Percentiles rank a stretch among this genome's conserved stretches.
These are phyloP conservation scores for Coemansia sp. DNA, from an alignment of 192 early-diverging fungal species.

Conservation along the genomic window DNA sequence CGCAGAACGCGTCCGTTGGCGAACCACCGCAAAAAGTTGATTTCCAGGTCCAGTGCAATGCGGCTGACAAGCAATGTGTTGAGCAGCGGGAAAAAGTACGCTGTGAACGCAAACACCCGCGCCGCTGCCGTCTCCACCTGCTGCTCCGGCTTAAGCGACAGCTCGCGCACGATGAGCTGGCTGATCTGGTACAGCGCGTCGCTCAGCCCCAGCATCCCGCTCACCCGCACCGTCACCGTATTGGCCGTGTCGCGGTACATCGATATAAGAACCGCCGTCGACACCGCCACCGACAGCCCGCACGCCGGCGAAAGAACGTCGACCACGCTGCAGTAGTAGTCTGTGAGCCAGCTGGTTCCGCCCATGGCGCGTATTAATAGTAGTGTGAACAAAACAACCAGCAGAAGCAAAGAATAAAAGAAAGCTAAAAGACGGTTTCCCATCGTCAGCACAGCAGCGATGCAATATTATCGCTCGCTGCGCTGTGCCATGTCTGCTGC, in stretches of 20 bases:
- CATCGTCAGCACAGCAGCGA: not conserved
- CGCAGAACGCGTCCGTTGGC: constrained; percentile 28
- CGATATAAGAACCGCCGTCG: constrained; percentile 30
- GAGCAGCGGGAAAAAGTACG: constrained; percentile 43
- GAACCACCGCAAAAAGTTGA: constrained; percentile 44
- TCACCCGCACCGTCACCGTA: constrained; percentile 43
- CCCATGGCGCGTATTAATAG: constrained; percentile 9
- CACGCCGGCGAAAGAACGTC: constrained; percentile 49
- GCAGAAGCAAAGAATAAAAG: not conserved
- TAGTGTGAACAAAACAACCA: not conserved
- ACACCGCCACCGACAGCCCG: constrained; percentile 41
- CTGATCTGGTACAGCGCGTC: constrained; percentile 40
- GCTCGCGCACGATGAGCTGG: constrained; percentile 40
- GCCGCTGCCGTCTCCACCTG: constrained; percentile 19
- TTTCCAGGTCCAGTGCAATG: constrained; percentile 46
- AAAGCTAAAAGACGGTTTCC: not conserved
- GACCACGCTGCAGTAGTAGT: constrained; percentile 42
- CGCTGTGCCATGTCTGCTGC: too few relatives aligned
- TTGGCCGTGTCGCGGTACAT: constrained; percentile 44
- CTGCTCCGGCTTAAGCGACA: constrained; percentile 19
- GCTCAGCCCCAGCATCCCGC: constrained; percentile 42
- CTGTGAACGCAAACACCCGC: constrained; percentile 35
- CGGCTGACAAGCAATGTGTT: constrained; percentile 39
- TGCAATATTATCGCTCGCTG: constrained; percentile 1
- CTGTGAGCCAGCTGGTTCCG: constrained; percentile 26